A percentile compares a stretch with the other conserved stretches of the same genome.
Conservation (phyloP, 805 yeast species). For the Komagataella kurtzmanii region DNA sequence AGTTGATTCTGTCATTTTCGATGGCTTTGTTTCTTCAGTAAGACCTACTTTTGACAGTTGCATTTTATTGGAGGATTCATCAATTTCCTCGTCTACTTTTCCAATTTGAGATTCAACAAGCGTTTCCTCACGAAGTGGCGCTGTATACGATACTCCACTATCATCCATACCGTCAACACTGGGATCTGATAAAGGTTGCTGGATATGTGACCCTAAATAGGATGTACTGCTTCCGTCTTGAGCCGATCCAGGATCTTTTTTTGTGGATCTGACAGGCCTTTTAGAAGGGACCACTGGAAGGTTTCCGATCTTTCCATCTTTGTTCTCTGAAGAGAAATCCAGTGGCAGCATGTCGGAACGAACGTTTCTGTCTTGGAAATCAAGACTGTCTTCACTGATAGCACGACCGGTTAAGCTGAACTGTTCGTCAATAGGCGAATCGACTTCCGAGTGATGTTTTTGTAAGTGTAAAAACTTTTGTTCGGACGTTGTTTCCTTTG, state of each 20-base stretch:
- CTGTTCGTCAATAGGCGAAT: not conserved
- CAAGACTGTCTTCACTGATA: not conserved
- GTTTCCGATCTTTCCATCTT: not conserved
- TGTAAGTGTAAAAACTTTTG: not conserved
- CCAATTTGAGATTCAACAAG: not conserved
- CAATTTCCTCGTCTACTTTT: not conserved
- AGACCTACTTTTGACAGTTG: not conserved
- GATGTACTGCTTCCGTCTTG: not conserved
- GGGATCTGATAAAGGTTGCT: not conserved
- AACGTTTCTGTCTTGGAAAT: not conserved
- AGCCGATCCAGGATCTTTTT: not conserved
- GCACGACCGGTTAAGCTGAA: not conserved
- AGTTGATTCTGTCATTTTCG: not conserved
- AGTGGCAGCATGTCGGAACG: not conserved
- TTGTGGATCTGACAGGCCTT: not conserved
- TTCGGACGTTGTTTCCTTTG: not conserved
- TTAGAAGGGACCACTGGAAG: not conserved
- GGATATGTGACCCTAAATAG: not conserved
- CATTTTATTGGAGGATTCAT: too few species aligned
- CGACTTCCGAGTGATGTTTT: not conserved
- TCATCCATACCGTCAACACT: not conserved
- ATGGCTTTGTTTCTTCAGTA: not conserved
- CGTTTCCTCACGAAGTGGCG: not conserved
- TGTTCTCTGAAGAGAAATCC: not conserved
- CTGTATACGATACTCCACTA: not conserved